Percentiles rank a stretch among this genome's conserved stretches.
These are phyloP conservation scores for Vitis amurensis DNA, from an alignment of 164 flowering plant species.

Conservation along the genomic window DNA sequence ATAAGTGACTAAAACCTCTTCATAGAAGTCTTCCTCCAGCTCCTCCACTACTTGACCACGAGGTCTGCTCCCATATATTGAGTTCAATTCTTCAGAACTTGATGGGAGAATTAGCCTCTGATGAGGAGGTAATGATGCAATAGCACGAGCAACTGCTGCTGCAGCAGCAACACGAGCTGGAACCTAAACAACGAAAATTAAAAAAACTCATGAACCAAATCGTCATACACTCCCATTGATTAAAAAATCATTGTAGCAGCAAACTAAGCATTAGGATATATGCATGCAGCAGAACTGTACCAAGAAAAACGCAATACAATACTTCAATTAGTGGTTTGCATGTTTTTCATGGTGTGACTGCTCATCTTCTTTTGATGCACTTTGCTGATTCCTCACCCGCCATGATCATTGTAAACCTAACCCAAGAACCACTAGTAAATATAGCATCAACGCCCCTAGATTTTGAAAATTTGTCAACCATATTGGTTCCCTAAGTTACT, in stretches of 20 bases:
- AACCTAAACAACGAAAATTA: slow-evolving; percentile 46
- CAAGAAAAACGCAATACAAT: too few relatives aligned
- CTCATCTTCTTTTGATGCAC: too few relatives aligned
- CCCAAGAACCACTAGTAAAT: too few relatives aligned
- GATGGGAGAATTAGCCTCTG: slow-evolving; percentile 69
- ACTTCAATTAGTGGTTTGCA: too few relatives aligned
- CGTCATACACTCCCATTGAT: background rate
- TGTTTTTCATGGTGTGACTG: too few relatives aligned
- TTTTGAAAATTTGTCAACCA: too few relatives aligned
- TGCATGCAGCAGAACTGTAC: too few relatives aligned
- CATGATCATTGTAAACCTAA: too few relatives aligned
- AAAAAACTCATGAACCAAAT: background rate
- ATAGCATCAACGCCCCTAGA: too few relatives aligned
- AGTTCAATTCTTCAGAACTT: slow-evolving; percentile 76
- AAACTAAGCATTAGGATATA: background rate
- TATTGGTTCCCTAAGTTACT: too few relatives aligned
- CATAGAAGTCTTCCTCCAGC: slow-evolving; percentile 85
- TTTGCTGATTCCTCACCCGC: too few relatives aligned
- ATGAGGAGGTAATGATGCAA: slow-evolving; percentile 88
- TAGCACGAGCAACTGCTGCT: slow-evolving; percentile 92
- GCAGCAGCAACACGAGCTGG: slow-evolving; percentile 97
- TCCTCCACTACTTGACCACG: slow-evolving; percentile 62
- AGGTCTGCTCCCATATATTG: slow-evolving; percentile 79
- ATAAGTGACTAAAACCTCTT: slow-evolving; percentile 59
- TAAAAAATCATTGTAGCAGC: background rate